A percentile compares a stretch with the other conserved stretches of the same genome.
Conservation (phyloP, 192 early-diverging fungal genomes). For the Dissophora ornata region DNA sequence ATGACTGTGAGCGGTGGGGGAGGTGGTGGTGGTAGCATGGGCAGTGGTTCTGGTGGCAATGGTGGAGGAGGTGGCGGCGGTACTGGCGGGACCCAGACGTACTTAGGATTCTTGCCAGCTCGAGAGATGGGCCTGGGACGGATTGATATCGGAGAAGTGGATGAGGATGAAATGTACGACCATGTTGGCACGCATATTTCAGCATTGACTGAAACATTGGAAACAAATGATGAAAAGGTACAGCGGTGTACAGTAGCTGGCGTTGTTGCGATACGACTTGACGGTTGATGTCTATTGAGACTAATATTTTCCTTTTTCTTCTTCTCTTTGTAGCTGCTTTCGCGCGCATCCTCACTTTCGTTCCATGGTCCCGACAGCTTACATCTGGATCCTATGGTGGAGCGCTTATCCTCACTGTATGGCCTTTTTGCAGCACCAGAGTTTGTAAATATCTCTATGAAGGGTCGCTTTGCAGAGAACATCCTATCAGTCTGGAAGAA, state of each 20-base stretch:
- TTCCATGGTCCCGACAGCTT: conserved; percentile 53
- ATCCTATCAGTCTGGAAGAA: conserved; percentile 80
- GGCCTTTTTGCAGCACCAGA: conserved; percentile 64
- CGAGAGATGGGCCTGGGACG: conserved; percentile 42
- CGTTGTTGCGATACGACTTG: not conserved
- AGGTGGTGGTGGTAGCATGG: conserved; percentile 3
- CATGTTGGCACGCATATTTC: conserved; percentile 33
- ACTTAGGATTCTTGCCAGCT: too few relatives aligned
- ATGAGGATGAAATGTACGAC: conserved; percentile 36
- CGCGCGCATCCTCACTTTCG: conserved; percentile 40
- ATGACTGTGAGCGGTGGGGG: not conserved
- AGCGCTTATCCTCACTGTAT: conserved; percentile 56
- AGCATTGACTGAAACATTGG: conserved; percentile 20
- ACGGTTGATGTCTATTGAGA: not conserved
- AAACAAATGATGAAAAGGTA: conserved; percentile 41
- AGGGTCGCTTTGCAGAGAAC: conserved; percentile 54
- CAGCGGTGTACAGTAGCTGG: too few relatives aligned
- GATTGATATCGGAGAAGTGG: conserved; percentile 30
- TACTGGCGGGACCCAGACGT: too few relatives aligned
- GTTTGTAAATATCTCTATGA: conserved; percentile 64
- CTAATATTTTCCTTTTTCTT: not conserved
- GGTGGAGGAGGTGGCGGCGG: too few relatives aligned
- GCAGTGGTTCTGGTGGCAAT: not conserved
- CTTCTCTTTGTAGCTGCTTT: conserved; percentile 11
- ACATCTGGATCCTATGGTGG: conserved; percentile 55